A percentile compares a stretch with the other conserved stretches of the same genome.
Conservation (phyloP, 805 yeast species). For the Saturnispora bothae region DNA sequence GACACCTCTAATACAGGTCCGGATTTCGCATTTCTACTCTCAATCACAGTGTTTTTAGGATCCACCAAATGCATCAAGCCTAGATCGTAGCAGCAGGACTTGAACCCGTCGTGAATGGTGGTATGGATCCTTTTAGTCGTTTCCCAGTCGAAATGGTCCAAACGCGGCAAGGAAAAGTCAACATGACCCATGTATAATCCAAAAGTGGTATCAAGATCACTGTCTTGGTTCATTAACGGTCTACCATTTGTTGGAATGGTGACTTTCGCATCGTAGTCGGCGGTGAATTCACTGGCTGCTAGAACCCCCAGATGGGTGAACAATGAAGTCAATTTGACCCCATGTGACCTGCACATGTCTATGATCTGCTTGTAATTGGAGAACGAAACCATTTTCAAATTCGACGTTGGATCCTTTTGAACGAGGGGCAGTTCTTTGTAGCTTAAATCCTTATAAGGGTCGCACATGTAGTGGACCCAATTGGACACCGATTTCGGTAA, state of each 20-base stretch:
- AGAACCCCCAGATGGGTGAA: constrained; percentile 2
- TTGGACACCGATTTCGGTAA: constrained; percentile 1
- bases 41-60: not conserved
- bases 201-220: constrained; percentile 5
- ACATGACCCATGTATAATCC: constrained; percentile 14
- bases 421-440: not conserved
- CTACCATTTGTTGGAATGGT: constrained; percentile 18
- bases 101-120: constrained; percentile 5
- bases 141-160: constrained; percentile 11
- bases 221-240: constrained; percentile 1
- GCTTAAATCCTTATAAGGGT: constrained; percentile 3
- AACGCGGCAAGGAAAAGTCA: constrained; percentile 8
- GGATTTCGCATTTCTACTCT: not conserved
- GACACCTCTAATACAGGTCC: constrained; percentile 6
- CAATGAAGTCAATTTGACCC: constrained; percentile 7
- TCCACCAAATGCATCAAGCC: constrained; percentile 9
- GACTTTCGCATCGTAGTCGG: constrained; percentile 11
- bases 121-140: constrained; percentile 10
- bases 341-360: constrained; percentile 2
- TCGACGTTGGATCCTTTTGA: not conserved
- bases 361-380: not conserved
- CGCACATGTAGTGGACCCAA: constrained; percentile 3
- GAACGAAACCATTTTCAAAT: not conserved
- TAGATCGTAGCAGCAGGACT: constrained; percentile 6
- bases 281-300: not conserved